Conservation (phyloP, 768 basidiomycete species). For the Leccinum ochraceum region DNA sequence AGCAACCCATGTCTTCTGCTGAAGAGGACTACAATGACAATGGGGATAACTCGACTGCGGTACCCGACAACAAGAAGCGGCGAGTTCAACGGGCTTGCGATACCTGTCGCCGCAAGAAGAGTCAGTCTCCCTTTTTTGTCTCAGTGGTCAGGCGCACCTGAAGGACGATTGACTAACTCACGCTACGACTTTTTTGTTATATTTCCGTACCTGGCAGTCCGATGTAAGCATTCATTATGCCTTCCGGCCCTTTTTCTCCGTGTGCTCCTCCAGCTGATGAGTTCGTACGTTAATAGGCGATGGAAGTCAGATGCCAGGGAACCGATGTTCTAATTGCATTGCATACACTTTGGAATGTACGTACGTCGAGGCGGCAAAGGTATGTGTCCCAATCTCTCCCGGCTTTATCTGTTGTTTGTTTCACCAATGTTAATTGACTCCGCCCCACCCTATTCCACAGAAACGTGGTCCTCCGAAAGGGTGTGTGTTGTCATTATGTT, state of each 20-base stretch:
- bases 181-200: neutral
- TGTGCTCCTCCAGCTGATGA: neutral
- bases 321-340: conserved; percentile 58
- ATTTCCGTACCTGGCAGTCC: conserved; percentile 13
- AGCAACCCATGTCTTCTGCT: conserved; percentile 47
- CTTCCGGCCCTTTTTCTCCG: neutral
- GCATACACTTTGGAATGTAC: conserved; percentile 50
- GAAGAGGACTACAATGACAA: conserved; percentile 66
- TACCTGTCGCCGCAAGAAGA: conserved; percentile 82
- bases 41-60: conserved; percentile 12
- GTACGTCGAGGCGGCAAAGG: conserved; percentile 58
- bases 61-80: conserved; percentile 59
- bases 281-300: conserved; percentile 43
- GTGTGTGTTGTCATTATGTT: conserved; percentile 15
- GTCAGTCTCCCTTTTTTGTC: conserved; percentile 39
- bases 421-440: neutral
- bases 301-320: conserved; percentile 57
- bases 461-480: conserved; percentile 44
- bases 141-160: neutral
- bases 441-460: conserved; percentile 16
- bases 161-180: neutral
- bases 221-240: conserved; percentile 23
- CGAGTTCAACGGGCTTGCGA: conserved; percentile 81
- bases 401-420: neutral
- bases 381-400: conserved; percentile 18